phyloP scores from a whole-genome alignment of 192 early-diverging fungal genomes.

The Phlyctochytrium bullatum region DNA sequence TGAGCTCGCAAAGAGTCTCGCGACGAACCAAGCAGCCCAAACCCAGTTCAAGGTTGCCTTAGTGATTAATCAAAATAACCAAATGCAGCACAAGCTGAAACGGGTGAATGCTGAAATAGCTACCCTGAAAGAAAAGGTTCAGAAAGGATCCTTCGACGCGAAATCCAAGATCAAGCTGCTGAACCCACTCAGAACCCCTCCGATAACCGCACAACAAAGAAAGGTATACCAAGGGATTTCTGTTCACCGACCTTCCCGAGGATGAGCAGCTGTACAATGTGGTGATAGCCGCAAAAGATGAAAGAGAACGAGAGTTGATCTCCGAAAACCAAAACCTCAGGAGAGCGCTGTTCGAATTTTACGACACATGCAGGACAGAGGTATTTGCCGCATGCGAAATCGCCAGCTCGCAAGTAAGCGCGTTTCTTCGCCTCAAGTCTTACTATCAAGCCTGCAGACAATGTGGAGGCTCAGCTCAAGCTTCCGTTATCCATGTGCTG shows the following conservation, averaged over 20 bases:
- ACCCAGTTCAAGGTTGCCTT: conserved; percentile 28
- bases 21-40: conserved; percentile 19
- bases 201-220: not conserved
- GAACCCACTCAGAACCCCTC: conserved; percentile 29
- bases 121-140: conserved; percentile 25
- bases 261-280: conserved; percentile 31
- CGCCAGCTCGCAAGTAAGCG: no score
- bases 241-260: not conserved
- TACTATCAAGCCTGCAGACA: no score
- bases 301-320: conserved; percentile 41
- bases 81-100: conserved; percentile 8
- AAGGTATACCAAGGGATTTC: conserved; percentile 1
- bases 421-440: no score
- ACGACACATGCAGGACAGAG: not conserved
- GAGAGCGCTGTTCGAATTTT: conserved; percentile 30
- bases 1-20: conserved; percentile 26
- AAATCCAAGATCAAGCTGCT: conserved; percentile 23
- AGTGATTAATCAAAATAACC: not conserved
- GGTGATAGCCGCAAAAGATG: conserved; percentile 41
- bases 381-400: not conserved
- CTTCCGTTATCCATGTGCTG: not conserved
- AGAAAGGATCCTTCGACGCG: conserved; percentile 11
- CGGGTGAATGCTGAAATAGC: not conserved
- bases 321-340: conserved; percentile 39
- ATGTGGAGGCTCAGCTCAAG: not conserved